phyloP scores from a whole-genome alignment of 192 early-diverging fungal genomes.

The Paraglomus brasilianum region DNA sequence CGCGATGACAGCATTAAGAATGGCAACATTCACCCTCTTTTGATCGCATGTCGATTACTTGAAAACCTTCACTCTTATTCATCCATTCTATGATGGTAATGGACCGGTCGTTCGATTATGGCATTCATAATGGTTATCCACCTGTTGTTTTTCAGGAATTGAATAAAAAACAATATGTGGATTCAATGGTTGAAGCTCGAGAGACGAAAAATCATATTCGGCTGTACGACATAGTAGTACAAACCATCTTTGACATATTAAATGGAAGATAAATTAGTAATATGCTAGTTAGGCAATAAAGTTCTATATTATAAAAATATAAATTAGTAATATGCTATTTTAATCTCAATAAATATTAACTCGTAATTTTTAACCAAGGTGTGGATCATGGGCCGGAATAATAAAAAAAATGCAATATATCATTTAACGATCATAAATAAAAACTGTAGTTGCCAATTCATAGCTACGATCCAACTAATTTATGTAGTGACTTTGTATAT shows the following conservation, averaged over 20 bases:
- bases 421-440: too few relatives aligned
- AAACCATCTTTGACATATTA: slow-evolving; percentile 19
- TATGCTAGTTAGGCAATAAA: too few relatives aligned
- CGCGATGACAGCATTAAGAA: slow-evolving; percentile 2
- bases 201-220: background rate
- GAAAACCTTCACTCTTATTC: slow-evolving; percentile 22
- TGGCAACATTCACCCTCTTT: slow-evolving; percentile 3
- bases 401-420: too few relatives aligned
- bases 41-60: slow-evolving; percentile 9
- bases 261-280: too few relatives aligned
- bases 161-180: slow-evolving; percentile 15
- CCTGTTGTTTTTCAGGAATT: slow-evolving; percentile 14
- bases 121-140: background rate
- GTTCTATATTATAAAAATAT: too few relatives aligned
- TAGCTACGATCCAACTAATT: too few relatives aligned
- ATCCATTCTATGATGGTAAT: slow-evolving; percentile 23
- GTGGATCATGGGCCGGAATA: too few relatives aligned
- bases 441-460: too few relatives aligned
- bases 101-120: slow-evolving; percentile 24
- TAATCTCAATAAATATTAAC: too few relatives aligned
- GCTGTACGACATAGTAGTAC: background rate
- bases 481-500: too few relatives aligned
- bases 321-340: too few relatives aligned
- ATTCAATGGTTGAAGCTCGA: slow-evolving; percentile 1
- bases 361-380: too few relatives aligned